phyloP scores from a whole-genome alignment of 2,329 filamentous ascomycete genomes.

The Pestalotiopsis fici region DNA sequence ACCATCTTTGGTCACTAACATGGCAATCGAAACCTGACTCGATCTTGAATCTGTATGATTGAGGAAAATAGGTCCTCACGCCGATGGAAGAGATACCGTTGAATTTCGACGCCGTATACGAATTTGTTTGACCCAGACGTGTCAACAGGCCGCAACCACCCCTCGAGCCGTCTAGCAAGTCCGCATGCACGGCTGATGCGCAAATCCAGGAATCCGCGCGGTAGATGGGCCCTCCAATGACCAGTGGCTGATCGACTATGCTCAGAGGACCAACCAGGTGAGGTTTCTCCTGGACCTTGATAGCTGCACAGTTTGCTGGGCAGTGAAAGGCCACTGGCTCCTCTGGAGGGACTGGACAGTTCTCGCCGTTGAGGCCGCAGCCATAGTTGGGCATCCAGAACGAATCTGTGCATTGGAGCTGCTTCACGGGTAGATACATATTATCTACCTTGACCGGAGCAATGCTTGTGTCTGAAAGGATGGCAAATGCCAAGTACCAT shows the following conservation, averaged over 20 bases:
- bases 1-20: background rate
- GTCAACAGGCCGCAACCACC: slow-evolving; percentile 71
- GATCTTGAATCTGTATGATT: slow-evolving; percentile 11
- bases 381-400: slow-evolving; percentile 52
- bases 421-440: slow-evolving; percentile 8
- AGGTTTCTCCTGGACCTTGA: slow-evolving; percentile 46
- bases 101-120: slow-evolving; percentile 38
- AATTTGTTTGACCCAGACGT: slow-evolving; percentile 60
- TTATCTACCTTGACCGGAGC: slow-evolving; percentile 1
- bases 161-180: slow-evolving; percentile 60
- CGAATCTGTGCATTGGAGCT: slow-evolving; percentile 50
- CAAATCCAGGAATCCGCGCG: slow-evolving; percentile 75
- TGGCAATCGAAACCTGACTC: slow-evolving; percentile 13
- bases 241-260: slow-evolving; percentile 42
- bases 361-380: slow-evolving; percentile 59
- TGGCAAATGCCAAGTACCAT: slow-evolving; percentile 39
- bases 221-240: slow-evolving; percentile 50
- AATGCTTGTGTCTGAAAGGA: slow-evolving; percentile 11
- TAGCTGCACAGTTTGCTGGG: slow-evolving; percentile 55
- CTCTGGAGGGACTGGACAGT: slow-evolving; percentile 58
- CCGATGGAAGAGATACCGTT: slow-evolving; percentile 7
- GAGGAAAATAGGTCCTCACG: slow-evolving; percentile 13
- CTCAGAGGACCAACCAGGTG: slow-evolving; percentile 55
- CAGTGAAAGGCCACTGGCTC: slow-evolving; percentile 55
- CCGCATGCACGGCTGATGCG: slow-evolving; percentile 69